These are phyloP conservation scores for Ceratobasidium sp. DNA, from an alignment of 1,284 basidiomycete genomes.

Conservation along the genomic window DNA sequence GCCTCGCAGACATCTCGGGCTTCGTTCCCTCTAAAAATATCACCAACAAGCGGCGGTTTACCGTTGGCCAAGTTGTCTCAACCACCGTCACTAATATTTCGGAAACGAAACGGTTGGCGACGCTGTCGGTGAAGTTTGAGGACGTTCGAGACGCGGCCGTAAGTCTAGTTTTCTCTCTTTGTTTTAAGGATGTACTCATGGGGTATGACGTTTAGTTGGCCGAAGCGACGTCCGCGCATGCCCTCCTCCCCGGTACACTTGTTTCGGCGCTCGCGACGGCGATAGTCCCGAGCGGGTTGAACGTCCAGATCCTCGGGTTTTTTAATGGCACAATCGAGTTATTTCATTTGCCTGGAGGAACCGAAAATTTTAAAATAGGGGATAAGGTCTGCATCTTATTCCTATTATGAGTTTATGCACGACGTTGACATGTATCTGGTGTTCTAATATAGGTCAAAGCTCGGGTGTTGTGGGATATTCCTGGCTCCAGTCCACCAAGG, in stretches of 20 bases:
- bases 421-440: background rate
- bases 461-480: constrained; percentile 85
- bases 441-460: constrained; percentile 68
- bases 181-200: no score
- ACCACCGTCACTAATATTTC: constrained; percentile 72
- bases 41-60: constrained; percentile 57
- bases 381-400: constrained; percentile 67
- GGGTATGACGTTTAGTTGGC: constrained; percentile 60
- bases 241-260: constrained; percentile 86
- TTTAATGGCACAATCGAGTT: constrained; percentile 93
- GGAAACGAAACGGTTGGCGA: constrained; percentile 76
- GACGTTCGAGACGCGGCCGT: constrained; percentile 66
- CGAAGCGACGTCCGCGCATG: constrained; percentile 81
- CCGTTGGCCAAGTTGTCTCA: constrained; percentile 73
- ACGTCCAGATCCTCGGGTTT: constrained; percentile 91
- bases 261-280: constrained; percentile 89
- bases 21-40: constrained; percentile 79
- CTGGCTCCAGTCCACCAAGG: constrained; percentile 73
- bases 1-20: constrained; percentile 77
- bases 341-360: constrained; percentile 73
- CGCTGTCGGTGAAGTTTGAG: constrained; percentile 64
- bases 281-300: constrained; percentile 81
- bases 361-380: constrained; percentile 73
- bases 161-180: constrained; percentile 49
- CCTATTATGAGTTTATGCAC: background rate